Evolutionary conservation across 495 filamentous ascomycete genomes (phyloP), one percentile per base, ranked within the genome.

Genomic region (Lophium mytilinum): DNA sequence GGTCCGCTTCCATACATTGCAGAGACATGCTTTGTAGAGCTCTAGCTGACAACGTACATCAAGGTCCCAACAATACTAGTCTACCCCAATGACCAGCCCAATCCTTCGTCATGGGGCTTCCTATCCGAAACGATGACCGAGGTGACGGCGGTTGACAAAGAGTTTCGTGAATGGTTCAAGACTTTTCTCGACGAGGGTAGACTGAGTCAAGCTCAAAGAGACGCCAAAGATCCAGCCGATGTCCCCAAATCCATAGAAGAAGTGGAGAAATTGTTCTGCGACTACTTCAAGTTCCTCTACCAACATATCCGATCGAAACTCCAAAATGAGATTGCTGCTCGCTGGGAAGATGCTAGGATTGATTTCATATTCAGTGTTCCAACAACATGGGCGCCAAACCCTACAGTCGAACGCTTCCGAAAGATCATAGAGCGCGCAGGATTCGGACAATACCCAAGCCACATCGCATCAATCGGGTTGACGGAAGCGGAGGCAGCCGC

Each of bases 401-500:
- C 73, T 4, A 79, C 80, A 55, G 75, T 87, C 48, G 77, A 81
- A 60, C 68, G 75, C 51, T 85, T 80, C 45, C 71, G 76, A 57
- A 58, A 53, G 11, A 71, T 80, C 18, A 75, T 83, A 30, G 50
- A 69, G 17, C 62, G 66, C 2, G 80, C 80, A 8, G 79, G 83
- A 4, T 80, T 79, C 63, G 76, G 76, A 9, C 57, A 57, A 4
- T 69, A 68, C 0, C 54, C 56, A 0, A 69, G 67, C 17, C 78
- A 83, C 64, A 70, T 64, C 8, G 76, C 74, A 3, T 66, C 56
- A n/a, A 81, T 87, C 46, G 80, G 80, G 9, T 67, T 86, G 19
- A 87, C 83, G 0, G 83, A 87, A 62, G 81, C 83, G 6, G 83
- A 86, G 65, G 83, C 83, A 4, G 82, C 83, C 1, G 83, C 83